Evolutionary conservation across 1,284 basidiomycete genomes (phyloP), one percentile per base, ranked within the genome.

Genomic region (Leccinum discolor): DNA sequence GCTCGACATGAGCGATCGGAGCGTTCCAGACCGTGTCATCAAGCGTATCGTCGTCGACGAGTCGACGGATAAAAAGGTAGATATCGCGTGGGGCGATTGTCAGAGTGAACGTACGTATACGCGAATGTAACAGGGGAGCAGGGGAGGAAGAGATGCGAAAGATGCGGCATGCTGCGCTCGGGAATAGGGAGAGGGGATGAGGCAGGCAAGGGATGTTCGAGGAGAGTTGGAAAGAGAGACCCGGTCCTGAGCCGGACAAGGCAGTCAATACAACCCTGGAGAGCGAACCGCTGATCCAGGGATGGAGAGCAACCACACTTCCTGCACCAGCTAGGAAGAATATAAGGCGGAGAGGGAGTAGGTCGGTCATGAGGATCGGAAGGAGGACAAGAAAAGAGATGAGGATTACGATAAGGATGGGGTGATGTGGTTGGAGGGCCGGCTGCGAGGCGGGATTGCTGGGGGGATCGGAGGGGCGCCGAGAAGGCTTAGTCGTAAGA

Each of bases 1-100:
- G 74, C 73, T 92, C 89, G 8, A 93, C 89, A 57, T 88, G 84
- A 3, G 84, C 76, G 74, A 88, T 82, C 69, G 88, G 84, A 2
- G 86, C 80, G 2, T 77, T 79, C 89, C 90, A 92, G 62, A 85
- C 85, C 23, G 74, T 77, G 71, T 92, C 90, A 8, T 82, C 80
- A 4, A 93, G 81, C 21, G 79, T 65, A 61, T 5, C 18, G 18
- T 12, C 18, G 18, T 93, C 89, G 8, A 88, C 72, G 1, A 86
- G 58, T 1, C 82, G 80, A 35, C 82, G 80, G 7, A 84, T 26
- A 2, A 72, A 73, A 35, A 76, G 71, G 26, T 74, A 72, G 3
- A 66, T 5, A 42, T 73, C 68, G 12, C 71, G 75, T 0, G 67
- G 69, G 7, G 66, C 62, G 35, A 76, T 7, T 12, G 50, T 52